A percentile compares a stretch with the other conserved stretches of the same genome.
These are phyloP conservation scores for Plasmodium sp. DNA, from an alignment of 169 alveolate species.

Conservation along the genomic window DNA sequence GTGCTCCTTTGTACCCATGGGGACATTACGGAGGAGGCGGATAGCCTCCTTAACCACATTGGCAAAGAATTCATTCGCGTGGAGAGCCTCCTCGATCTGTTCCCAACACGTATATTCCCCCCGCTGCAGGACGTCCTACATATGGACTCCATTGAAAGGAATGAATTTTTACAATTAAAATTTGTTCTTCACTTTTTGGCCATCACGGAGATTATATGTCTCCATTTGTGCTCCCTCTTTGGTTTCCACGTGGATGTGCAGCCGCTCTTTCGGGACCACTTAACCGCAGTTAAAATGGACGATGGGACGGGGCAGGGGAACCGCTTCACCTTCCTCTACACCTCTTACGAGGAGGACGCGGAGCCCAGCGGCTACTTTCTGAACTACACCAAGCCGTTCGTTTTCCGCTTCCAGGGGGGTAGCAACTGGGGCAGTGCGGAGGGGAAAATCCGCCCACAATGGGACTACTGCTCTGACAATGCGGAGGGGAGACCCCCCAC, in stretches of 20 bases:
- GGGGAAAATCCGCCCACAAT: too few species aligned
- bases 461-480: not conserved
- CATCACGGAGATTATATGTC: constrained; percentile 28
- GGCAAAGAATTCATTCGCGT: constrained; percentile 13
- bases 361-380: not conserved
- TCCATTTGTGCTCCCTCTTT: constrained; percentile 20
- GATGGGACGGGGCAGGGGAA: constrained; percentile 10
- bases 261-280: constrained; percentile 17
- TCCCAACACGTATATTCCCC: constrained; percentile 25
- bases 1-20: constrained; percentile 7
- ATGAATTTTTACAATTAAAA: constrained; percentile 33
- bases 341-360: not conserved
- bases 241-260: not conserved
- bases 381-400: constrained; percentile 34
- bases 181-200: constrained; percentile 47
- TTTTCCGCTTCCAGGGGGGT: constrained; percentile 19
- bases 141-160: constrained; percentile 23
- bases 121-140: constrained; percentile 1
- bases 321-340: constrained; percentile 31
- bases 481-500: not conserved
- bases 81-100: constrained; percentile 8
- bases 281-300: constrained; percentile 30
- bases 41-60: not conserved
- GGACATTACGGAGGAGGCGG: not conserved
- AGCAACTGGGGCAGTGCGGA: not conserved